Base-by-base conservation (phyloP, 768 basidiomycete genomes). In the Hortiboletus campestris region DNA sequence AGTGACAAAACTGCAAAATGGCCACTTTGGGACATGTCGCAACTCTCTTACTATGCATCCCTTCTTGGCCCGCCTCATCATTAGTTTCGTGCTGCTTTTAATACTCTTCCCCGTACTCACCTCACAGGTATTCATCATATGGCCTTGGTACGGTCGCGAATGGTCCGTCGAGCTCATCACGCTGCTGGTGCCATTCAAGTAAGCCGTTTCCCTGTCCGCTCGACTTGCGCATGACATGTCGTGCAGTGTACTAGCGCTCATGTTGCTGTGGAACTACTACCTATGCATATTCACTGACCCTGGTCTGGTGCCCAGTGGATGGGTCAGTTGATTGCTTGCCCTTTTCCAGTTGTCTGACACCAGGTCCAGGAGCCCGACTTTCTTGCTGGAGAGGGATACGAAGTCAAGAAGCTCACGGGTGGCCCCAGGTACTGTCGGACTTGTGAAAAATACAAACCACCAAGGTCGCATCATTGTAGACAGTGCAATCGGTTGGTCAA, bases 151-250 rank as follows among this genome's bases (percentile, higher is more conserved):
- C 65, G 91, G 93, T 39, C 72, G 80, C 36, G 85, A 73, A 47
- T 59, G 91, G 58, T 86, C 91, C 14, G 73, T 90, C 40, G 85
- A 94, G 64, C 83, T 96, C 43, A 57, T 96, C 38, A 74, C 71
- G 20, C 78, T 95, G n/a, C 78, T 97, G 20, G 59, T 84, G 3
- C 96, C 96, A 10, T 96, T 96, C 88, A 95, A 96, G 94, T 94
- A 67, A 68, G 88, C 35, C 31, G 12, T 36, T n/a, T 48, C 31
- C 11, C 12, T 28, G 43, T 29, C 38, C 10, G 13, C 20, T 46
- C 47, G 53, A 51, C 58, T 50, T 34, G 50, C 63, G 35, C 43
- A 35, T 54, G 40, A 58, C 62, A 19, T 39, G 14, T 47, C 28
- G 14, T 38, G 13, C 46, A 98, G 95, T 65, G 45, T 83, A 20